These are phyloP conservation scores for Magnolia kwangsiensis DNA, from an alignment of 164 flowering plant species.

Conservation along the genomic window DNA sequence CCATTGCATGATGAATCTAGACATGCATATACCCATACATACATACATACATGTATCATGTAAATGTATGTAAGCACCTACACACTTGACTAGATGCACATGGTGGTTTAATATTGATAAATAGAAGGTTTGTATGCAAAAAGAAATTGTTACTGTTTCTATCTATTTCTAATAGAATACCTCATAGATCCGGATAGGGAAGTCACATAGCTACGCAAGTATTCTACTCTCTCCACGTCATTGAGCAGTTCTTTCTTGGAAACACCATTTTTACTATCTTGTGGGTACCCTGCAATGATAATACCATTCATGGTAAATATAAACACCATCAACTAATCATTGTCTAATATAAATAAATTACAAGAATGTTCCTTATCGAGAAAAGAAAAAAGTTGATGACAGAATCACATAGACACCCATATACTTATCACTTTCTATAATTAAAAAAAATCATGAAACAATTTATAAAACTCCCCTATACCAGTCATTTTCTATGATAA, in stretches of 20 bases:
- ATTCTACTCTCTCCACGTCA: conserved; percentile 6
- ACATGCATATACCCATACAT: not conserved
- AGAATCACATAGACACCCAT: no score
- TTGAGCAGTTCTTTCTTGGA: conserved; percentile 5
- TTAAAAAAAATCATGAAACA: no score
- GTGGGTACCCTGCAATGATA: conserved; percentile 9
- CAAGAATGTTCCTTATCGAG: no score
- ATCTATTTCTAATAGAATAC: not conserved
- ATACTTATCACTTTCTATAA: no score
- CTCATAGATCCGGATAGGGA: conserved; percentile 3
- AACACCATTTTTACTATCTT: conserved; percentile 5
- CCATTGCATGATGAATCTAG: no score
- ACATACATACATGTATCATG: not conserved
- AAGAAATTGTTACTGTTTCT: no score
- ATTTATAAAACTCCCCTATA: no score
- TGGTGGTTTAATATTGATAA: not conserved
- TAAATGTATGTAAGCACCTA: no score
- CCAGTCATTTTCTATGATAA: no score
- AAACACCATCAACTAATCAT: no score
- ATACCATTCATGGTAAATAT: not conserved
- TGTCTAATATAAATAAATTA: no score
- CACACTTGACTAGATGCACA: not conserved
- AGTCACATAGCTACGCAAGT: conserved; percentile 7
- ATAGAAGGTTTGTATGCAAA: not conserved
- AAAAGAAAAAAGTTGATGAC: not conserved